These are phyloP conservation scores for Fusarium buxicola DNA, from an alignment of 2,329 filamentous ascomycete genomes.

Conservation along the genomic window DNA sequence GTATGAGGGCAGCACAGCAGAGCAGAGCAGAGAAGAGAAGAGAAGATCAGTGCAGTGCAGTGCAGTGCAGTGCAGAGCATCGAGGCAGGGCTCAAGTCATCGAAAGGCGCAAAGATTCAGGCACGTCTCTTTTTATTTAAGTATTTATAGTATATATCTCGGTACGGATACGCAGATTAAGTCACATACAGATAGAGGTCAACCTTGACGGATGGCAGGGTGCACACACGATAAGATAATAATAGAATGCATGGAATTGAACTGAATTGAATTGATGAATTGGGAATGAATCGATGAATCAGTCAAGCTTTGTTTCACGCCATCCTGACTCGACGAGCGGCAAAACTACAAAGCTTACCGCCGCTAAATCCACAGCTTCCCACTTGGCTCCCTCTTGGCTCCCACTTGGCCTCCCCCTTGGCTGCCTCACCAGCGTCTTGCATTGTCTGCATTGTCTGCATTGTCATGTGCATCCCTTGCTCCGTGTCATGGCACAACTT, in stretches of 20 bases:
- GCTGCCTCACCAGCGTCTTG: background rate
- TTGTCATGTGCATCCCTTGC: constrained; percentile 1
- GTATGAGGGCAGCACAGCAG: constrained; percentile 13
- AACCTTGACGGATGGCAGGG: background rate
- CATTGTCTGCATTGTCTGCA: background rate
- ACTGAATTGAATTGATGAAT: background rate
- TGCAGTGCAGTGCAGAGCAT: too few species aligned
- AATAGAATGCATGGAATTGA: constrained; percentile 10
- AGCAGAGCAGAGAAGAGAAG: constrained; percentile 8
- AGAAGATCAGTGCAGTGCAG: too few species aligned
- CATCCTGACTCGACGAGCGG: background rate
- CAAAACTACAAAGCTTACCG: too few species aligned
- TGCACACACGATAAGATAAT: background rate
- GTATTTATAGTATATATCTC: too few species aligned
- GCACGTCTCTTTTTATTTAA: too few species aligned
- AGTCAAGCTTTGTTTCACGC: background rate
- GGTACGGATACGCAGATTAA: background rate
- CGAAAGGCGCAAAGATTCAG: background rate
- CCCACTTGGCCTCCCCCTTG: background rate
- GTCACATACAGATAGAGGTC: constrained; percentile 11
- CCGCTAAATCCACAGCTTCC: too few species aligned
- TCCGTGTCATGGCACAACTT: background rate
- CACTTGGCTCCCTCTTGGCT: too few species aligned
- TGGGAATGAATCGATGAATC: too few species aligned
- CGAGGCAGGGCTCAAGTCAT: background rate